Conservation (phyloP, 495 filamentous ascomycete genomes). For the Acidiella bohemica region DNA sequence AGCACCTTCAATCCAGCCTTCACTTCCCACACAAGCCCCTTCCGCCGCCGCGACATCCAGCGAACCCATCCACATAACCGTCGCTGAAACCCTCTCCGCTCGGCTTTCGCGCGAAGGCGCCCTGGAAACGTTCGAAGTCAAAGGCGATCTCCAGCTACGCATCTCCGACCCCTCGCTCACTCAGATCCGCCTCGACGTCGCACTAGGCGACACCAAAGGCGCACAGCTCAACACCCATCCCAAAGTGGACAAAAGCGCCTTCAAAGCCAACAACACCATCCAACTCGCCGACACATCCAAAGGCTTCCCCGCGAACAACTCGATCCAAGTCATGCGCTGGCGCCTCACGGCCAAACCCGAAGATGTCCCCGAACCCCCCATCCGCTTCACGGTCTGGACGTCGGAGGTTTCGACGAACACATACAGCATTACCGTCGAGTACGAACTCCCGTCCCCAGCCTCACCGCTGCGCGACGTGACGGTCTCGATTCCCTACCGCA, state of each 20-base stretch:
- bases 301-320: conserved; percentile 82
- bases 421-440: conserved; percentile 81
- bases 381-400: conserved; percentile 92
- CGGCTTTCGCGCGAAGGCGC: conserved; percentile 76
- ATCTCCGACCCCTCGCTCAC: conserved; percentile 78
- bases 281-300: conserved; percentile 73
- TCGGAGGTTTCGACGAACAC: conserved; percentile 67
- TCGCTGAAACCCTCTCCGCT: conserved; percentile 77
- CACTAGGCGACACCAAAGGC: conserved; percentile 57
- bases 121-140: conserved; percentile 70
- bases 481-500: conserved; percentile 71
- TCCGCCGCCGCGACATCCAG: conserved; percentile 40
- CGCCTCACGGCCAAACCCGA: conserved; percentile 57
- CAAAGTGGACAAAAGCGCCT: conserved; percentile 78
- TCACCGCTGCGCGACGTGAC: conserved; percentile 68
- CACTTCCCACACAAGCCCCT: conserved; percentile 40
- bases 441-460: conserved; percentile 72
- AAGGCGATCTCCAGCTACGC: conserved; percentile 77
- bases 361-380: conserved; percentile 62
- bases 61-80: conserved; percentile 55
- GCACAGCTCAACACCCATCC: conserved; percentile 87
- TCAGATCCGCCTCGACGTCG: conserved; percentile 71
- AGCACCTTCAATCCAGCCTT: conserved; percentile 27
- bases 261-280: conserved; percentile 62
- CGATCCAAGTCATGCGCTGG: conserved; percentile 83